Evolutionary conservation across 768 basidiomycete genomes (phyloP), one percentile per base, ranked within the genome.

Genomic region (Termitomyces sp.): DNA sequence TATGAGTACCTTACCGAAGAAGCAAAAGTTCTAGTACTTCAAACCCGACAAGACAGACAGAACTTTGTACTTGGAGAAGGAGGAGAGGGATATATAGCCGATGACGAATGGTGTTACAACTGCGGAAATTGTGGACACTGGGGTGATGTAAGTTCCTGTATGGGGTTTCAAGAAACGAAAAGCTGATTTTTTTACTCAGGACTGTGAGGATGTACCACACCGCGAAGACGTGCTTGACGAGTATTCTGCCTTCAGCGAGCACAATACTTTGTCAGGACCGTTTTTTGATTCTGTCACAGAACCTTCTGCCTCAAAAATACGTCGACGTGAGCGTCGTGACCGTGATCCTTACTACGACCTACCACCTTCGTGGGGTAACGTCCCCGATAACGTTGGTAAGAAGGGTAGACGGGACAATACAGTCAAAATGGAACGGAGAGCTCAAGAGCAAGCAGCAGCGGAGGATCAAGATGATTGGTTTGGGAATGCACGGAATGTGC

Each of bases 91-190:
- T 90, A 87, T 67, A 84, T 92, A 52, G 86, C 80, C 5, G 67
- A 70, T 34, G 88, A 89, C 63, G 75, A 82, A 60, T 92, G 87
- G 87, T 93, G 90, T 66, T 89, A 90, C 65, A 88, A 88, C 60
- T 93, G 90, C 60, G 90, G 87, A 41, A 71, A 71, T 28, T 68
- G 68, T 49, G 90, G 88, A 3, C 90, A 93, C 67, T 79, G 87
- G 66, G 90, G 90, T 45, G 90, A 92, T 62, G 90, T 91, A 63
- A 70, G 86, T 74, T 44, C 24, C 37, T 32, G 6, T 17, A 37
- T 34, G 15, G 19, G 45, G 26, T 35, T 51, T 34, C 9, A 43
- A n/a, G 34, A 19, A 34, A 35, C 3, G 44, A 14, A 32, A 32
- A 43, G 11, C 32, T 12, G 38, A 38, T 45, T 14, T n/a, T 28